Conservation (phyloP, 2,329 filamentous ascomycete genomes). For the Phialemonium atrogriseum region DNA sequence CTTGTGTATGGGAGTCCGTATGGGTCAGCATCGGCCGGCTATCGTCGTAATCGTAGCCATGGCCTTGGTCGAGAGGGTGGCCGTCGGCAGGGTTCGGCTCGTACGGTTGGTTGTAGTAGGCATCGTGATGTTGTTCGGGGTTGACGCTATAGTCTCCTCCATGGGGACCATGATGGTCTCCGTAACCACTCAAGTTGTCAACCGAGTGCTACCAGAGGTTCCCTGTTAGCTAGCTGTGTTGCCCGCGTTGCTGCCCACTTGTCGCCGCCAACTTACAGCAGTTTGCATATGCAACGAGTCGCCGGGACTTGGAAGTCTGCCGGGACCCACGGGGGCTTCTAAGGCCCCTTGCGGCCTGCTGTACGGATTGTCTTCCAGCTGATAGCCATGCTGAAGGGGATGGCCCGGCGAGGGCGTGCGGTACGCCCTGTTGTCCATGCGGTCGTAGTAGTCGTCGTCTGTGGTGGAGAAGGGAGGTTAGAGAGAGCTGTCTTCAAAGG, state of each 20-base stretch:
- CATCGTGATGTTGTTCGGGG: constrained; percentile 79
- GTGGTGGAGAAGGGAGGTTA: constrained; percentile 9
- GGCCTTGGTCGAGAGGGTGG: constrained; percentile 41
- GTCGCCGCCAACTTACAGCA: constrained; percentile 51
- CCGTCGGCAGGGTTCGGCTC: constrained; percentile 56
- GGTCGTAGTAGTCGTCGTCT: constrained; percentile 55
- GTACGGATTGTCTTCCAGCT: constrained; percentile 73
- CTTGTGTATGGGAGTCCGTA: constrained; percentile 37
- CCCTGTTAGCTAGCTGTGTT: constrained; percentile 8
- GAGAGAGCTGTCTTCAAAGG: constrained; percentile 4
- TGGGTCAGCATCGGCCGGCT: constrained; percentile 67
- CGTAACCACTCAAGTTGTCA: constrained; percentile 37
- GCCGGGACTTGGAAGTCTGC: constrained; percentile 50
- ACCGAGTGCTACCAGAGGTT: constrained; percentile 37
- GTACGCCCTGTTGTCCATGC: constrained; percentile 48
- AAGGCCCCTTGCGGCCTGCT: constrained; percentile 45
- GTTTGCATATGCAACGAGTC: constrained; percentile 79
- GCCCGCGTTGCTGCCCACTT: neutral
- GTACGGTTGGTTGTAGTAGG: constrained; percentile 79
- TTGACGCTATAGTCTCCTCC: constrained; percentile 65
- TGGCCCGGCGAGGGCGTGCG: constrained; percentile 72
- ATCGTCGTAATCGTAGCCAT: constrained; percentile 63
- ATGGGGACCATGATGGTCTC: constrained; percentile 38
- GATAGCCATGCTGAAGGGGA: constrained; percentile 66
- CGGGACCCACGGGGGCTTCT: constrained; percentile 59